A percentile compares a stretch with the other conserved stretches of the same genome.
Conservation (phyloP, 805 yeast genomes). For the Torulaspora microellipsoides region DNA sequence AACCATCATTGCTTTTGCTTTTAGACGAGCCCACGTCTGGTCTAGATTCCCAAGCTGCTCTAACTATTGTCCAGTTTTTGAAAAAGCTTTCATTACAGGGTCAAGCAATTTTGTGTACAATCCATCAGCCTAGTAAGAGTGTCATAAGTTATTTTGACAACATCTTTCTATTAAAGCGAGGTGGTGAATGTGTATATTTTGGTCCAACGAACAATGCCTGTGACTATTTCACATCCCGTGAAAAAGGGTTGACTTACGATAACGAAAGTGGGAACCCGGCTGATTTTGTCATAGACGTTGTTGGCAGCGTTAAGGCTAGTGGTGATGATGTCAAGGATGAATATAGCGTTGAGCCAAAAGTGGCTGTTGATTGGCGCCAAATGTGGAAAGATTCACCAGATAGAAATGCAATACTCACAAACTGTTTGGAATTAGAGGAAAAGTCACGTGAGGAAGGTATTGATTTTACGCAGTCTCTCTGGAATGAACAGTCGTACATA, state of each 20-base stretch:
- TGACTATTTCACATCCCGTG: constrained; percentile 47
- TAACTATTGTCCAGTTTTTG: constrained; percentile 52
- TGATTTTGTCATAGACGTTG: constrained; percentile 67
- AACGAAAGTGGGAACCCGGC: constrained; percentile 57
- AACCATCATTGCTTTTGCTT: constrained; percentile 49
- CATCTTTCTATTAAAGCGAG: constrained; percentile 55
- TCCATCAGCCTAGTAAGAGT: constrained; percentile 63
- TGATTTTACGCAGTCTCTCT: constrained; percentile 17
- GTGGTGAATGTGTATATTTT: constrained; percentile 68
- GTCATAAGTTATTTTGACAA: constrained; percentile 58
- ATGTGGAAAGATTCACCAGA: constrained; percentile 25
- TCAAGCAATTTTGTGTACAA: constrained; percentile 57
- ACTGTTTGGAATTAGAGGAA: constrained; percentile 15
- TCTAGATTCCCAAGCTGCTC: constrained; percentile 54
- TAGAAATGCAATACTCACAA: constrained; percentile 4
- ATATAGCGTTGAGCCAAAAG: constrained; percentile 2
- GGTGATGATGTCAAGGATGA: constrained; percentile 31
- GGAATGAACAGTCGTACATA: constrained; percentile 39
- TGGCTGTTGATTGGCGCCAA: constrained; percentile 16
- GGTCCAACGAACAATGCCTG: constrained; percentile 67
- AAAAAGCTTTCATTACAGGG: constrained; percentile 48
- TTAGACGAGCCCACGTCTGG: constrained; percentile 62
- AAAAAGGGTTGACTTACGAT: constrained; percentile 54
- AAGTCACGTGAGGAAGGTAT: constrained; percentile 17
- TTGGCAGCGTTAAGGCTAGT: constrained; percentile 59